phyloP scores from a whole-genome alignment of 345 rosid genomes.

The Salix suchowensis region DNA sequence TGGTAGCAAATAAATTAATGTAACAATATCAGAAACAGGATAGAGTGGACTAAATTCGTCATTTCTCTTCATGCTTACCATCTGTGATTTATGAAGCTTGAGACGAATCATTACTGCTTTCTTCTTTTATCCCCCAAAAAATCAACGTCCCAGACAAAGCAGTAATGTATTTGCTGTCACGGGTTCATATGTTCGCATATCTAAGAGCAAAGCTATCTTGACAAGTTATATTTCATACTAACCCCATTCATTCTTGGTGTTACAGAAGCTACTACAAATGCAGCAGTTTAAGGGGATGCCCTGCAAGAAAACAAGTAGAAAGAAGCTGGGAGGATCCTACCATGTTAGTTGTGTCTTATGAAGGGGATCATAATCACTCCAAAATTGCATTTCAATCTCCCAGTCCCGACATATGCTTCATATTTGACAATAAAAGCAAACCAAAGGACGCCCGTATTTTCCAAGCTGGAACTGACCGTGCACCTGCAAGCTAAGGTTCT shows the following conservation, averaged over 20 bases:
- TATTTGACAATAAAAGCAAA: neutral
- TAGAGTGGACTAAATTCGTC: neutral
- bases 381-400: conserved; percentile 4
- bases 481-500: neutral
- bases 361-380: conserved; percentile 36
- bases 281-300: conserved; percentile 35
- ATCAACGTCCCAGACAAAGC: neutral
- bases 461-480: too few relatives aligned
- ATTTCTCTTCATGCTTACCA: neutral
- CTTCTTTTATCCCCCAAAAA: neutral
- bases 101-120: neutral
- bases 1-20: neutral
- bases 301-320: conserved; percentile 41
- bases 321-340: conserved; percentile 34
- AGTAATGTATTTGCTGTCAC: neutral
- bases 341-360: conserved; percentile 35
- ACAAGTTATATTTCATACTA: neutral
- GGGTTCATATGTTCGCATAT: neutral
- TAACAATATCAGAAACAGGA: neutral
- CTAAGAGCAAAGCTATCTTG: neutral
- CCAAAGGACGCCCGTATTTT: neutral
- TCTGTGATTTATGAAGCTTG: neutral
- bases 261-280: conserved; percentile 37
- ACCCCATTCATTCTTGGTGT: neutral
- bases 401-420: neutral